Evolutionary conservation across 768 basidiomycete species (phyloP).

Genomic region (Kwoniella newhampshirensis): DNA sequence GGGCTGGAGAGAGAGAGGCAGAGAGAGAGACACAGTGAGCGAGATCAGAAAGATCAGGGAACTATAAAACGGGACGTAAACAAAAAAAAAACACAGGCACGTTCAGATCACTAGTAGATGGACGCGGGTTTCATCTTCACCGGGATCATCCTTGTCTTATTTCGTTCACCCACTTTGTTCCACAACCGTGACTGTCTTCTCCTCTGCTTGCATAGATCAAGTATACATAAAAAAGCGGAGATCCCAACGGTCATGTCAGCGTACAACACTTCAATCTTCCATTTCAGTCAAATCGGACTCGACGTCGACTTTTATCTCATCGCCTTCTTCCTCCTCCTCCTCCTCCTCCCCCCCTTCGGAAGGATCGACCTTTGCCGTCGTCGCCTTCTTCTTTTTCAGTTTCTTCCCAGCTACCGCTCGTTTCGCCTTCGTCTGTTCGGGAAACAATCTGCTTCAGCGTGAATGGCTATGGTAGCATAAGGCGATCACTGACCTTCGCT

Average conservation of each 20-base stretch:
- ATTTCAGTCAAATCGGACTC: slow-evolving; percentile 24
- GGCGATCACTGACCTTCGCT: slow-evolving; percentile 33
- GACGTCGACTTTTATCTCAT: slow-evolving; percentile 4
- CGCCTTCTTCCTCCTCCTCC: slow-evolving; percentile 5
- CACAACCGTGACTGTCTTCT: background rate
- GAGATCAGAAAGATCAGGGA: too few species aligned
- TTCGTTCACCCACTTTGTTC: slow-evolving; percentile 1
- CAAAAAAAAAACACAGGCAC: too few species aligned
- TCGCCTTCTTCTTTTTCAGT: slow-evolving; percentile 18
- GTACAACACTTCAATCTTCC: slow-evolving; percentile 1
- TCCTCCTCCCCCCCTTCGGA: slow-evolving; percentile 7
- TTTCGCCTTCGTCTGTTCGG: slow-evolving; percentile 39
- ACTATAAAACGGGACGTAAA: too few species aligned
- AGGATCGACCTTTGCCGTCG: slow-evolving; percentile 3
- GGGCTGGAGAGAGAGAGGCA: too few species aligned
- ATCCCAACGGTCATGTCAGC: background rate
- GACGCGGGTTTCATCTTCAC: too few species aligned
- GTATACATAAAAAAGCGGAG: background rate
- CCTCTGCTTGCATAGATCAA: background rate
- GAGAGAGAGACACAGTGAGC: too few species aligned
- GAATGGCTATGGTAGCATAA: background rate
- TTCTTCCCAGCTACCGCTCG: slow-evolving; percentile 29
- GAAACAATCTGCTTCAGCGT: background rate
- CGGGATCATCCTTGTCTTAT: too few species aligned
- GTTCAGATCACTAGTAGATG: too few species aligned